Base-by-base conservation (phyloP, 192 early-diverging fungal genomes). In the Piromyces finnis region DNA sequence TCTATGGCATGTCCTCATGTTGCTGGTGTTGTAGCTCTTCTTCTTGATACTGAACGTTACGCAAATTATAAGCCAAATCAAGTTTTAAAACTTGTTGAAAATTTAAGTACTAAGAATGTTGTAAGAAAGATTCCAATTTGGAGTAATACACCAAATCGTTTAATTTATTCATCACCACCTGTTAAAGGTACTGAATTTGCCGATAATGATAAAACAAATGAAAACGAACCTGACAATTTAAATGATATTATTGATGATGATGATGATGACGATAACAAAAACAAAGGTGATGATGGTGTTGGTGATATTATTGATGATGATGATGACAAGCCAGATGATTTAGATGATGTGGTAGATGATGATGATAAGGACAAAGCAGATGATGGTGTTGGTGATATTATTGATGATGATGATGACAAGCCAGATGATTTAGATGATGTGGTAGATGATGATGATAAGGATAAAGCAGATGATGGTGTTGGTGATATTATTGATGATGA, bases 81-180 rank as follows among this genome's bases (percentile, higher is more conserved):
- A 27, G 22, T 79, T n/a, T 2, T 93, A 88, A 81, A 86, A 78
- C 82, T 88, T 82, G 88, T 95, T 82, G 79, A 93, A 77, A 83
- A 83, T 27, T 79, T 88, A 79, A 84, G 89, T 36, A 94, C 93
- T 79, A 88, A 89, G 81, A 90, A 87, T 80, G 85, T 84, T 28
- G 83, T 95, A 27, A 85, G 86, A n/a, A 87, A 89, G 41, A 81
- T 89, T n/a, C 87, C 90, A 68, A 81, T 29, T 2, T 81, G 77
- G 41, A 68, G 81, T 12, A 84, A 87, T 29, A 91, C 91, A 78
- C 91, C 91, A 39, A 95, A 95, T 84, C 80, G 90, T 30, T 86
- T 95, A 79, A 90, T 93, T 81, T 93, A 89, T 87, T 94, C 93
- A 87, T 83, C 82, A 81, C 85, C 86, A 9, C 85, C 86, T 9